Conservation (phyloP, 805 yeast species). For the Sugiyamaella americana region DNA sequence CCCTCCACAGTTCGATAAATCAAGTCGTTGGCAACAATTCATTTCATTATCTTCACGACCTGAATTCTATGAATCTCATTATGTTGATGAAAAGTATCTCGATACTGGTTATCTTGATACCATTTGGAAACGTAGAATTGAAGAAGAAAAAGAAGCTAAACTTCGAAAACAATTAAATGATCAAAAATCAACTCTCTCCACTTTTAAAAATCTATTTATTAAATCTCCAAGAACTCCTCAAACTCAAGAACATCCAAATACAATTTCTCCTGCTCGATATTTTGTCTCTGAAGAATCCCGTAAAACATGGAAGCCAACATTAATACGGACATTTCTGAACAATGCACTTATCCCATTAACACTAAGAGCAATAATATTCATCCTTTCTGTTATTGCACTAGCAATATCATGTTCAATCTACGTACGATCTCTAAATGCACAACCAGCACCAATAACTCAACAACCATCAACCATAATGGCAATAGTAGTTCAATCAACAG, state of each 20-base stretch:
- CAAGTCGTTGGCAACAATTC: neutral
- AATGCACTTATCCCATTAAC: slow-evolving; percentile 79
- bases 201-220: neutral
- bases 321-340: slow-evolving; percentile 54
- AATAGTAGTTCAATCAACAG: slow-evolving; percentile 72
- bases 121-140: slow-evolving; percentile 16
- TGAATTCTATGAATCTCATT: slow-evolving; percentile 1
- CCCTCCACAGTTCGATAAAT: too few relatives aligned
- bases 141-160: neutral
- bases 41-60: neutral
- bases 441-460: slow-evolving; percentile 43
- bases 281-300: slow-evolving; percentile 24
- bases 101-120: slow-evolving; percentile 17
- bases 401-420: slow-evolving; percentile 57
- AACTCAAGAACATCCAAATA: slow-evolving; percentile 8
- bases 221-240: neutral
- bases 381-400: slow-evolving; percentile 61
- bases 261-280: slow-evolving; percentile 21
- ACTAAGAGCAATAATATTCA: slow-evolving; percentile 54
- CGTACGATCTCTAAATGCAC: slow-evolving; percentile 31
- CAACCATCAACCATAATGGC: slow-evolving; percentile 94
- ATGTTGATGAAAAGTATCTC: slow-evolving; percentile 17
- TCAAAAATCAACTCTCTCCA: neutral
- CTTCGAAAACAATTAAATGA: neutral
- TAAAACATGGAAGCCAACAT: slow-evolving; percentile 46